Conservation (phyloP, 2,329 filamentous ascomycete genomes). For the Arthrobotrys pseudoclavata region DNA sequence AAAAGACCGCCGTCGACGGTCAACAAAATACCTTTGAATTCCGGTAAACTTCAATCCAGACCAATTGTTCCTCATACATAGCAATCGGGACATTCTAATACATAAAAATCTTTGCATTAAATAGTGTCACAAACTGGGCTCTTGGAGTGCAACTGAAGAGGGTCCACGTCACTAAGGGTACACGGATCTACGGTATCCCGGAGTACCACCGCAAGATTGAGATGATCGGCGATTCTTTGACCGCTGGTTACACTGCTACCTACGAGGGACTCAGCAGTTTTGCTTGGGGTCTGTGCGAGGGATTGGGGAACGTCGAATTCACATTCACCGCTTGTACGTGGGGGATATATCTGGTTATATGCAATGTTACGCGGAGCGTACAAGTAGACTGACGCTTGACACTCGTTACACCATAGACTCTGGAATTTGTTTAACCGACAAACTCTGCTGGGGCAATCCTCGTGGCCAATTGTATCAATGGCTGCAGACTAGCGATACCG, state of each 20-base stretch:
- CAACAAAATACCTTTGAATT: conserved; percentile 54
- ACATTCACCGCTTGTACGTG: conserved; percentile 70
- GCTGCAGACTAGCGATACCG: conserved; percentile 51
- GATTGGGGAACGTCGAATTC: conserved; percentile 73
- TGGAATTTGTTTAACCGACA: conserved; percentile 72
- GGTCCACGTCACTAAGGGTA: conserved; percentile 69
- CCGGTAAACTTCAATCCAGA: conserved; percentile 19
- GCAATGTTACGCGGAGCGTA: conserved; percentile 27
- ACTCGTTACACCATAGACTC: conserved; percentile 65
- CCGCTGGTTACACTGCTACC: conserved; percentile 72
- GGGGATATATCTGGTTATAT: conserved; percentile 70
- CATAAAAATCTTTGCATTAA: conserved; percentile 60
- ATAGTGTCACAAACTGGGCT: conserved; percentile 73
- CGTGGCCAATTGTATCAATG: conserved; percentile 57
- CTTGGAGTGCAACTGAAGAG: conserved; percentile 72
- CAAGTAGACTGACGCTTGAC: neutral
- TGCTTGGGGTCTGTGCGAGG: conserved; percentile 71
- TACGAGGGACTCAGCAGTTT: conserved; percentile 73
- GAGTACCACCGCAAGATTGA: conserved; percentile 66
- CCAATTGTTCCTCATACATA: neutral
- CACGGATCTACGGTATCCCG: conserved; percentile 68
- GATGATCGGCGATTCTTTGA: conserved; percentile 70
- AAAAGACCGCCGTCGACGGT: conserved; percentile 33
- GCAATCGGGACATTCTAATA: conserved; percentile 63
- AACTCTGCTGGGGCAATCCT: conserved; percentile 71